Percentiles rank a stretch among this genome's conserved stretches.
phyloP scores from a whole-genome alignment of 2,329 filamentous ascomycete species.

The Lanzia echinophila region DNA sequence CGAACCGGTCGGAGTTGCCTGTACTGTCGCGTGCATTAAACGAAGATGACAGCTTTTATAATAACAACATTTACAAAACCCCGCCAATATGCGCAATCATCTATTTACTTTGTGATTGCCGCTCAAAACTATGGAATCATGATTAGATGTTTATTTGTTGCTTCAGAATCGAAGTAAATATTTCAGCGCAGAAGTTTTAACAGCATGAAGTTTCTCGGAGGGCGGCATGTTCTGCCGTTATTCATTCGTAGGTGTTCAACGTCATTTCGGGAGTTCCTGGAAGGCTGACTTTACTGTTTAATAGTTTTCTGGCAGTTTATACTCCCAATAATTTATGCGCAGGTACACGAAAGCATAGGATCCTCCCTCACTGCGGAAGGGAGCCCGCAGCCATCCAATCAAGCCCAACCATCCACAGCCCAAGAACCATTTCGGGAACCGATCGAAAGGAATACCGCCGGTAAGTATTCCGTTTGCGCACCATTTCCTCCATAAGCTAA shows the following conservation, averaged over 20 bases:
- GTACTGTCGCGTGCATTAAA: conserved; percentile 11
- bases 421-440: conserved; percentile 24
- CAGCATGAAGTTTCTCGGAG: conserved; percentile 28
- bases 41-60: conserved; percentile 25
- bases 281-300: background rate
- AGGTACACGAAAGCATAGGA: conserved; percentile 17
- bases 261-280: conserved; percentile 1
- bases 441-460: conserved; percentile 21
- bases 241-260: conserved; percentile 26
- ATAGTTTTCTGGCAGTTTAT: conserved; percentile 26
- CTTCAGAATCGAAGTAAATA: conserved; percentile 25
- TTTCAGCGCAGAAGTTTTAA: conserved; percentile 13
- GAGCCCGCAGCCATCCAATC: conserved; percentile 23
- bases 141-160: conserved; percentile 15
- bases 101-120: conserved; percentile 11
- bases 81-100: conserved; percentile 12
- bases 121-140: conserved; percentile 19
- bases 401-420: conserved; percentile 21
- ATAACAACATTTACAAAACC: conserved; percentile 12
- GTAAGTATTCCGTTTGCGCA: conserved; percentile 12
- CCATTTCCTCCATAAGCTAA: conserved; percentile 13
- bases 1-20: background rate
- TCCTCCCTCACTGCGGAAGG: conserved; percentile 18
- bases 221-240: conserved; percentile 26
- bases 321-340: conserved; percentile 17